phyloP scores from a whole-genome alignment of 495 filamentous ascomycete species.

The Tetracladium setigerum region DNA sequence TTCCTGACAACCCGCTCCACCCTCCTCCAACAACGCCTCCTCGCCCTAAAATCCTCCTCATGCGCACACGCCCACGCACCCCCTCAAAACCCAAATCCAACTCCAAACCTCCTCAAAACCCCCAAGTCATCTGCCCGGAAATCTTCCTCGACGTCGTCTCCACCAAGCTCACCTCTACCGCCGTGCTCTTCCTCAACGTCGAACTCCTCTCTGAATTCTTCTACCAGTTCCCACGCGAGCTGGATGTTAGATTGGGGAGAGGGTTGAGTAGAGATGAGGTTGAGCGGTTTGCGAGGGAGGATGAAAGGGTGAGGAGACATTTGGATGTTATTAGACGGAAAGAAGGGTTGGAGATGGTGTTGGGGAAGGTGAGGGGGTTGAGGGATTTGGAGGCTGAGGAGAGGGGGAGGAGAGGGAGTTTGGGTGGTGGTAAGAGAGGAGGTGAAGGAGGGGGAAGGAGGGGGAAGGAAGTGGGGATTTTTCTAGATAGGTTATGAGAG shows the following conservation, averaged over 20 bases:
- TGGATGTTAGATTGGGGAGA: conserved; percentile 80
- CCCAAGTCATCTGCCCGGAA: conserved; percentile 86
- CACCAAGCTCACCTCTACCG: conserved; percentile 88
- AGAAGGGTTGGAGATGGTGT: conserved; percentile 82
- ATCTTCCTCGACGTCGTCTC: conserved; percentile 95
- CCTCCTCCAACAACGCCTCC: conserved; percentile 80
- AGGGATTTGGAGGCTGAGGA: conserved; percentile 56
- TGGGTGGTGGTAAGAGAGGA: neutral
- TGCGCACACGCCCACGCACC: conserved; percentile 85
- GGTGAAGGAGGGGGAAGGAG: neutral
- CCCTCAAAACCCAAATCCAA: conserved; percentile 81
- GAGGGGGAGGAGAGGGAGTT: conserved; percentile 9
- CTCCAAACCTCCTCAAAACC: conserved; percentile 72
- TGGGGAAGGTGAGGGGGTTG: conserved; percentile 89
- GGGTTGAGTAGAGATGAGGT: conserved; percentile 70
- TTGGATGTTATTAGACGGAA: conserved; percentile 88
- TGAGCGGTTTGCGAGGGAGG: conserved; percentile 86
- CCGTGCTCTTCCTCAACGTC: conserved; percentile 95
- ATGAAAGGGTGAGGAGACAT: conserved; percentile 79
- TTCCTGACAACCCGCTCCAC: conserved; percentile 89
- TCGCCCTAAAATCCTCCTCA: conserved; percentile 65
- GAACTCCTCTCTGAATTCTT: conserved; percentile 96
- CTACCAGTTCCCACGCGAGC: conserved; percentile 89
- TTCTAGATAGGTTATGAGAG: conserved; percentile 8
- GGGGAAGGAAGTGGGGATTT: conserved; percentile 15